These are phyloP conservation scores for Ilyonectria mors-panacis DNA, from an alignment of 2,329 filamentous ascomycete genomes.

Conservation along the genomic window DNA sequence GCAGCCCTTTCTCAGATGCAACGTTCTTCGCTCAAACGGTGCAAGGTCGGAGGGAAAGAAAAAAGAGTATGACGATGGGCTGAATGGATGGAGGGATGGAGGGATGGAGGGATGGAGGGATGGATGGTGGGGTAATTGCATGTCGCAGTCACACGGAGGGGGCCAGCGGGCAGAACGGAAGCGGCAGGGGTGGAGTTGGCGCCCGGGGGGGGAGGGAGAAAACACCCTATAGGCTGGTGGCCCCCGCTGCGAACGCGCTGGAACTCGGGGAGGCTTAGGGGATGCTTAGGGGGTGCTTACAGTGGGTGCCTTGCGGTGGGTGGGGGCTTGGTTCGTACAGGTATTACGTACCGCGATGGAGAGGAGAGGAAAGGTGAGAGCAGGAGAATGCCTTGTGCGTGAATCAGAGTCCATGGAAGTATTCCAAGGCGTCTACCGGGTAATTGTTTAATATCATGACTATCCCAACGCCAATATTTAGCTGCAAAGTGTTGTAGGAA, in stretches of 20 bases:
- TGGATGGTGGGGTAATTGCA: constrained; percentile 19
- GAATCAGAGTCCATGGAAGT: neutral
- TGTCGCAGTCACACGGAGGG: constrained; percentile 1
- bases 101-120: constrained; percentile 1
- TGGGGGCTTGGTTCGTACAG: too few relatives aligned
- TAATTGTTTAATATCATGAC: too few relatives aligned
- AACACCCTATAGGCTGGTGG: neutral
- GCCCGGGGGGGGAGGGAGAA: neutral
- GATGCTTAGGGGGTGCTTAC: neutral
- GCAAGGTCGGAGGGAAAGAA: constrained; percentile 17
- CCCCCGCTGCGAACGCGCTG: neutral
- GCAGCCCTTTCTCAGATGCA: neutral
- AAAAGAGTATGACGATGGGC: constrained; percentile 40
- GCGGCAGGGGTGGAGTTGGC: too few relatives aligned
- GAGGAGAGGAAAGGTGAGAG: neutral
- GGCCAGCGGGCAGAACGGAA: too few relatives aligned
- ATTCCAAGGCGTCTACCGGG: neutral
- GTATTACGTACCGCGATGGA: too few relatives aligned
- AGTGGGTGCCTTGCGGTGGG: too few relatives aligned
- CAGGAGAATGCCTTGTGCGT: neutral
- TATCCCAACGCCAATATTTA: too few relatives aligned
- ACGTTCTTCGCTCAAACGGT: neutral
- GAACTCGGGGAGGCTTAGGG: constrained; percentile 15
- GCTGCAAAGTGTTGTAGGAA: too few relatives aligned
- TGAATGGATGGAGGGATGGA: neutral